These are phyloP conservation scores for Urostyla sp. DNA, from an alignment of 73 alveolate species.

Conservation along the genomic window DNA sequence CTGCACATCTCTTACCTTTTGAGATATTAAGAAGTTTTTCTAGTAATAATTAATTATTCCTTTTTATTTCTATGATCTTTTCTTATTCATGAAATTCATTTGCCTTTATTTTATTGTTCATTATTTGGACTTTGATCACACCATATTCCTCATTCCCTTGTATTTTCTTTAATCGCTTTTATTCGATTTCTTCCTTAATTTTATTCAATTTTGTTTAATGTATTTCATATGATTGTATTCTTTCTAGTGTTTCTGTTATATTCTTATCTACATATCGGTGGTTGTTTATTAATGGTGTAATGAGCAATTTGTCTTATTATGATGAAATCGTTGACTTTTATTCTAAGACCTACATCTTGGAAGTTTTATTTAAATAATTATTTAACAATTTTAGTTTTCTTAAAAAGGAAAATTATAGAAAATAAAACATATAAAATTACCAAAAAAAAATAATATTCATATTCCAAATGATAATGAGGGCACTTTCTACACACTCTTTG, in stretches of 20 bases:
- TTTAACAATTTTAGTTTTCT: too few species aligned
- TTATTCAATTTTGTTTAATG: slow-evolving; percentile 40
- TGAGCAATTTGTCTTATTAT: too few species aligned
- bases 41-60: slow-evolving; percentile 55
- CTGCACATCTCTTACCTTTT: slow-evolving; percentile 60
- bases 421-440: too few species aligned
- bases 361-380: too few species aligned
- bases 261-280: slow-evolving; percentile 54
- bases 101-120: slow-evolving; percentile 42
- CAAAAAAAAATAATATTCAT: too few species aligned
- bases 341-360: too few species aligned
- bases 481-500: too few species aligned
- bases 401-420: too few species aligned
- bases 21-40: slow-evolving; percentile 59
- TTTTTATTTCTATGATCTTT: slow-evolving; percentile 51
- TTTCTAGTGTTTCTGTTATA: slow-evolving; percentile 50
- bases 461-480: too few species aligned
- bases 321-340: too few species aligned
- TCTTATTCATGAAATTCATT: slow-evolving; percentile 65
- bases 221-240: slow-evolving; percentile 47
- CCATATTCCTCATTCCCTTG: slow-evolving; percentile 37
- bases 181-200: slow-evolving; percentile 55
- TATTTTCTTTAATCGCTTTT: neutral
- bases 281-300: neutral
- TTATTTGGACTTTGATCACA: slow-evolving; percentile 42